phyloP scores from a whole-genome alignment of 163 green algal genomes.

The Scenedesmus sp. region DNA sequence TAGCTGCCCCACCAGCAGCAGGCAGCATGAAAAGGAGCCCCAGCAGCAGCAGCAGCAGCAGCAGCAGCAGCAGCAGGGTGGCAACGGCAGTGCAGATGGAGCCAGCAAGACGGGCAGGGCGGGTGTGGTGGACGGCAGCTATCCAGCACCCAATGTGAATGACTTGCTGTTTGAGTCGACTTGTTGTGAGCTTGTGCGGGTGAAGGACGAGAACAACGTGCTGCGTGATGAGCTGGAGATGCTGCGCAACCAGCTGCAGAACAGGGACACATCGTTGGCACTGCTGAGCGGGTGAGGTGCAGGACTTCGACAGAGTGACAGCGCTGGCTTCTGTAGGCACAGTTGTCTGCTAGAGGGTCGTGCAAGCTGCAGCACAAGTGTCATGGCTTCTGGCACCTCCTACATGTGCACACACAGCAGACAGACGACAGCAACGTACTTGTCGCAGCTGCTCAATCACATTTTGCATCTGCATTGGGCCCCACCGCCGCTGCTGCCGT shows the following conservation, averaged over 20 bases:
- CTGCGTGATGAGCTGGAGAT: conserved; percentile 27
- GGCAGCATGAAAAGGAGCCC: neutral
- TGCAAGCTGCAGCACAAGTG: too few relatives aligned
- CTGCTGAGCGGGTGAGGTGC: conserved; percentile 47
- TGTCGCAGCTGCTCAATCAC: too few relatives aligned
- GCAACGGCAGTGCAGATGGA: neutral
- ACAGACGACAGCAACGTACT: neutral
- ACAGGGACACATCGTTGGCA: conserved; percentile 29
- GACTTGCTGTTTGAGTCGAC: conserved; percentile 44
- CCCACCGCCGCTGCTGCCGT: neutral
- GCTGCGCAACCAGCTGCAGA: conserved; percentile 44
- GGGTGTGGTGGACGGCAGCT: neutral
- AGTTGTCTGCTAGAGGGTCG: too few relatives aligned
- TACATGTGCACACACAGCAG: too few relatives aligned
- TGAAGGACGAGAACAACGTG: conserved; percentile 36
- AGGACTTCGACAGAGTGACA: neutral
- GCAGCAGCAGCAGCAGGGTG: neutral
- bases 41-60: neutral
- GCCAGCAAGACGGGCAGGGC: neutral
- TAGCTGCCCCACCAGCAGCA: conserved; percentile 2
- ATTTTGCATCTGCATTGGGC: too few relatives aligned
- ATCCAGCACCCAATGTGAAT: neutral
- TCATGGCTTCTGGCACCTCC: too few relatives aligned
- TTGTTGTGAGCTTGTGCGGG: conserved; percentile 37
- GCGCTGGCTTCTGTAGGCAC: too few relatives aligned